These are phyloP conservation scores for Ganoderma sinense DNA, from an alignment of 1,284 basidiomycete species.

Conservation along the genomic window DNA sequence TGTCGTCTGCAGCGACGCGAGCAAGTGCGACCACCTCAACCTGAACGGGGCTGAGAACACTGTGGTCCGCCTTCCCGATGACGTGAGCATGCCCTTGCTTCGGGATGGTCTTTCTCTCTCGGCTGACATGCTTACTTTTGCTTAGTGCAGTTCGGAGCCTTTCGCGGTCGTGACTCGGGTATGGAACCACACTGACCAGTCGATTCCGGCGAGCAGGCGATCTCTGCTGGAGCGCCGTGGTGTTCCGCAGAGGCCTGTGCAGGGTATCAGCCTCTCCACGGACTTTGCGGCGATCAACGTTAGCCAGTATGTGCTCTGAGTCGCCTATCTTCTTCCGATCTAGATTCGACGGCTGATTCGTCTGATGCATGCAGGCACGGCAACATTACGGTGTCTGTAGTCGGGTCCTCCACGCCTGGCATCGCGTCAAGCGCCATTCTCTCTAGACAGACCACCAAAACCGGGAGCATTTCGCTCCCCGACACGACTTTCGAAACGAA, in stretches of 20 bases:
- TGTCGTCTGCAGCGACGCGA: constrained; percentile 49
- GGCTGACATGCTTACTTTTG: neutral
- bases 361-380: neutral
- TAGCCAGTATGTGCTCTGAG: constrained; percentile 32
- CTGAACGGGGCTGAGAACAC: constrained; percentile 53
- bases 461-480: constrained; percentile 1
- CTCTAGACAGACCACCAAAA: neutral
- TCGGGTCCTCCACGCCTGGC: neutral
- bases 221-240: constrained; percentile 41
- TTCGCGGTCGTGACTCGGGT: constrained; percentile 56
- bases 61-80: constrained; percentile 53
- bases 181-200: constrained; percentile 48
- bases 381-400: neutral
- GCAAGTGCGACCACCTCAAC: constrained; percentile 53
- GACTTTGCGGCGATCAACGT: constrained; percentile 46
- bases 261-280: constrained; percentile 50
- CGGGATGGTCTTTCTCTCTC: neutral
- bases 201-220: constrained; percentile 44
- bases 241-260: constrained; percentile 43
- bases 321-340: neutral
- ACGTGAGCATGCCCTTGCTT: neutral
- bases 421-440: neutral
- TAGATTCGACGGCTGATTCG: neutral
- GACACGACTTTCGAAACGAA: neutral
- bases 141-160: constrained; percentile 51